Conservation (phyloP, 164 flowering plant genomes). For the Stephania yunnanensis region DNA sequence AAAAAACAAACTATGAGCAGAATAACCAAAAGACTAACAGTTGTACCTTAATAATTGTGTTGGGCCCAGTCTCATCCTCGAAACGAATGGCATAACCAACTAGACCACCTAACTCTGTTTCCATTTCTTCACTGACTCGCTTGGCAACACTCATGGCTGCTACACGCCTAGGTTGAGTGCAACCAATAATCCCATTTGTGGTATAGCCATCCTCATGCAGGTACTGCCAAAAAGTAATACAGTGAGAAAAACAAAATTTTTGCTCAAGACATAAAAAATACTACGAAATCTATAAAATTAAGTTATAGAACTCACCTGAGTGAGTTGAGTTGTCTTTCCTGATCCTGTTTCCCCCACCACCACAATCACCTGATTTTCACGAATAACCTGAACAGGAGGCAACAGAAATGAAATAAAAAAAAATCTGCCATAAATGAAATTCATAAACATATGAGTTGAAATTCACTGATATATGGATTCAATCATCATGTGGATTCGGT, state of each 20-base stretch:
- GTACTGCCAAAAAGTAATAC: constrained; percentile 48
- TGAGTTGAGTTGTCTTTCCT: constrained; percentile 94
- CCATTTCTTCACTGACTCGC: constrained; percentile 99
- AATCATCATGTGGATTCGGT: background rate
- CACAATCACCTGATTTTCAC: constrained; percentile 89
- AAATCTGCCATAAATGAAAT: too few relatives aligned
- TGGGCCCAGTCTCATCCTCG: constrained; percentile 93
- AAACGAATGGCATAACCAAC: constrained; percentile 97
- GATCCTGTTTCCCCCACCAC: constrained; percentile 99
- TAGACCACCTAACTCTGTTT: constrained; percentile 80
- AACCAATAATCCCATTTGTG: constrained; percentile 67
- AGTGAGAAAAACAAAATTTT: background rate
- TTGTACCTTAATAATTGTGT: constrained; percentile 76
- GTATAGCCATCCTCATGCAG: constrained; percentile 92
- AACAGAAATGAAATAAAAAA: background rate
- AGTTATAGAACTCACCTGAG: constrained; percentile 52
- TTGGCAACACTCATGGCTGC: constrained; percentile 99
- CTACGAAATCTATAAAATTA: background rate
- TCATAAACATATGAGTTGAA: background rate
- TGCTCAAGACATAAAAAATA: background rate
- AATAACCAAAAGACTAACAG: background rate
- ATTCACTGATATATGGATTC: background rate
- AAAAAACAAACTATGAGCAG: background rate
- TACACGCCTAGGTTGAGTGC: constrained; percentile 99
- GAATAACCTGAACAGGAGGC: constrained; percentile 49